Conservation (phyloP, 140 eudicot genomes). For the Stevia rebaudiana region DNA sequence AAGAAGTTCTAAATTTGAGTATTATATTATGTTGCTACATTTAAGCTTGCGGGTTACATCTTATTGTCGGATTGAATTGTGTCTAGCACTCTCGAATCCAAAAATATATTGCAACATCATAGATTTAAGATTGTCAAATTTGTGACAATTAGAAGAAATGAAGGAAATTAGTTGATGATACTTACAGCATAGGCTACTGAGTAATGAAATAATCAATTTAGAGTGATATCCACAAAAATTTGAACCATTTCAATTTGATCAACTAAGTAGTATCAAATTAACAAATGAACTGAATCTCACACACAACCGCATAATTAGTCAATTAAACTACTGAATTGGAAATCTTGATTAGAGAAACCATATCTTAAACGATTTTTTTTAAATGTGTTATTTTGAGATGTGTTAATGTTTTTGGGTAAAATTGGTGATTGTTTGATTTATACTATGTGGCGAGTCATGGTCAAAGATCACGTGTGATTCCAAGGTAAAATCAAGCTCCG, state of each 20-base stretch:
- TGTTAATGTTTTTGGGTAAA: too few relatives aligned
- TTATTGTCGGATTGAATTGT: neutral
- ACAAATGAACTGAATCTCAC: neutral
- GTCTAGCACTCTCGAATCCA: conserved; percentile 59
- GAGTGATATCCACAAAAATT: neutral
- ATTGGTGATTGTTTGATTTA: too few relatives aligned
- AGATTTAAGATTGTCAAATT: conserved; percentile 31
- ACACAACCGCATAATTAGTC: conserved; percentile 1
- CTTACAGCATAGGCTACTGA: conserved; percentile 61
- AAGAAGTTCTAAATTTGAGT: conserved; percentile 2
- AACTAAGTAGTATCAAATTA: neutral
- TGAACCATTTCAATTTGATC: neutral
- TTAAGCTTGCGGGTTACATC: neutral
- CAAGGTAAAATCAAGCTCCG: too few relatives aligned
- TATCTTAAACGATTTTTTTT: too few relatives aligned
- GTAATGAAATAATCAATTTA: neutral
- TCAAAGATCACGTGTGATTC: too few relatives aligned
- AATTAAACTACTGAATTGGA: neutral
- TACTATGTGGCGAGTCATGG: too few relatives aligned
- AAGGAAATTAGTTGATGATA: too few relatives aligned
- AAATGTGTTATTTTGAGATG: too few relatives aligned
- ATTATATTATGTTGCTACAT: conserved; percentile 15
- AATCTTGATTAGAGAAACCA: neutral
- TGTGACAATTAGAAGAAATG: conserved; percentile 70
- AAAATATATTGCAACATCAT: too few relatives aligned